Evolutionary conservation across 352 stramenopile genomes (phyloP).

Genomic region (Pythium coloratum): DNA sequence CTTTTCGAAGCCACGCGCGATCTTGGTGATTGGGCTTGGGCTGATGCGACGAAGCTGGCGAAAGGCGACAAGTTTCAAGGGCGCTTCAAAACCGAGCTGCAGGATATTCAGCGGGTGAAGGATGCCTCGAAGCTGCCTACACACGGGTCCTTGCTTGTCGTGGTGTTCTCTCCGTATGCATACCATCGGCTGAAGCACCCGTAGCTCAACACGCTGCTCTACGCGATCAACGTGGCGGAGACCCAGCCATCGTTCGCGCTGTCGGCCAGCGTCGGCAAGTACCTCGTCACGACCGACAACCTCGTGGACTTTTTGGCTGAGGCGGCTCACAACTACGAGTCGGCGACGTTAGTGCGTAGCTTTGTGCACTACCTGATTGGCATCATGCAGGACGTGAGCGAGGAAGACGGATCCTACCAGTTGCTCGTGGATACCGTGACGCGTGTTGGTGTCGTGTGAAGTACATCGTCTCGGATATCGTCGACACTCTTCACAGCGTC

Average conservation of each 20-base stretch:
- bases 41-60: no score
- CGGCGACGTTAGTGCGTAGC: conserved; percentile 63
- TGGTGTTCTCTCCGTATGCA: no score
- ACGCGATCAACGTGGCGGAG: conserved; percentile 72
- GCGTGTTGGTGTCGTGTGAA: conserved; percentile 41
- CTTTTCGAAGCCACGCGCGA: no score
- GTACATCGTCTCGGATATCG: conserved; percentile 50
- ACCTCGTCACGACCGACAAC: conserved; percentile 69
- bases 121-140: no score
- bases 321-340: conserved; percentile 69
- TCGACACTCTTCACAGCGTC: conserved; percentile 45
- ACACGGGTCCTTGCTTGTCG: no score
- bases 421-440: conserved; percentile 46
- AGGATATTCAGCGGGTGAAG: no score
- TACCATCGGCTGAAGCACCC: no score
- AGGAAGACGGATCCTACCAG: conserved; percentile 39
- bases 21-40: no score
- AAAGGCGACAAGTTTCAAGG: no score
- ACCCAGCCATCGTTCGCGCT: conserved; percentile 69
- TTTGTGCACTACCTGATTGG: conserved; percentile 54
- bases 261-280: conserved; percentile 53
- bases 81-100: no score
- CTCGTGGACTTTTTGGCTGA: conserved; percentile 66
- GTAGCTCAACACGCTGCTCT: conserved; percentile 76
- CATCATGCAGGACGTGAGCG: conserved; percentile 16